These are phyloP conservation scores for Corymbia maculata DNA, from an alignment of 345 rosid species.

Conservation along the genomic window DNA sequence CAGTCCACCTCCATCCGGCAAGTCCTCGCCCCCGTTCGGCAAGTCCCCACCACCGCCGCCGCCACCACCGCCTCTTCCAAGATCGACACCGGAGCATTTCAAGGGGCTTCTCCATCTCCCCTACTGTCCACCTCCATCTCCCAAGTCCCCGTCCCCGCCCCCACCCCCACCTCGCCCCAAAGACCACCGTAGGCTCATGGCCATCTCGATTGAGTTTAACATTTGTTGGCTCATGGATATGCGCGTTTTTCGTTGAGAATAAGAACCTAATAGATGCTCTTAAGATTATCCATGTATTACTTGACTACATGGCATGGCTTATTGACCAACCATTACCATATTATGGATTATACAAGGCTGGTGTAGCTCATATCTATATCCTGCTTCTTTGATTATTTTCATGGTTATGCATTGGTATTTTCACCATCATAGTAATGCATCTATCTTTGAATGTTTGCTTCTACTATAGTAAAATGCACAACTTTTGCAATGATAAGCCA, in stretches of 20 bases:
- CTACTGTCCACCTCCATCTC: neutral
- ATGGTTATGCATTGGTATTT: neutral
- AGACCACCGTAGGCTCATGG: neutral
- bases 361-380: neutral
- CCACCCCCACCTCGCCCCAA: neutral
- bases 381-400: too few relatives aligned
- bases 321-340: neutral
- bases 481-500: too few relatives aligned
- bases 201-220: neutral
- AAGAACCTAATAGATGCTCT: neutral
- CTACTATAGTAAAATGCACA: too few relatives aligned
- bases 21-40: neutral
- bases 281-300: neutral
- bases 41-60: neutral
- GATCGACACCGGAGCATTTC: neutral
- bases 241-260: neutral
- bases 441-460: too few relatives aligned
- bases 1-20: neutral
- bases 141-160: neutral
- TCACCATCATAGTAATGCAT: too few relatives aligned
- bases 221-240: neutral
- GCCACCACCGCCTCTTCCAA: neutral
- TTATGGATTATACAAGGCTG: neutral
- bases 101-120: neutral
- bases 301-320: neutral